Conservation (phyloP, 2,329 filamentous ascomycete genomes). For the Byssothecium circinans region DNA sequence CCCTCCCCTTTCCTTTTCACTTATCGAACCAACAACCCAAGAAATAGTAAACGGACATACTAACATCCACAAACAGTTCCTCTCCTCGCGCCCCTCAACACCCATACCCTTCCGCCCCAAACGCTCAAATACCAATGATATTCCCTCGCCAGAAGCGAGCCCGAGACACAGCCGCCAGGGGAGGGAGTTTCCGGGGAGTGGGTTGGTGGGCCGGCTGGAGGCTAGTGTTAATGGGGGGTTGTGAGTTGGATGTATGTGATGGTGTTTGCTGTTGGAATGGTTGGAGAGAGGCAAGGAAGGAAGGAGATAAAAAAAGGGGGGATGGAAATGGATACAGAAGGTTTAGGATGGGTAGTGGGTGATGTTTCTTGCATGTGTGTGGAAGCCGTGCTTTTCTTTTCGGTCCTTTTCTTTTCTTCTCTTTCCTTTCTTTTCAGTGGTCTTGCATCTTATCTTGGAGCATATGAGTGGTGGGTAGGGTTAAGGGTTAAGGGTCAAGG, state of each 20-base stretch:
- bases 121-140: constrained; percentile 53
- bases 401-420: too few species aligned
- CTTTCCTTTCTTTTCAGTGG: too few species aligned
- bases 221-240: constrained; percentile 28
- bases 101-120: constrained; percentile 65
- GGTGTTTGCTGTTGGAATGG: too few species aligned
- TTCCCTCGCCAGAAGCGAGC: constrained; percentile 33
- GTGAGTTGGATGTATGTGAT: not conserved
- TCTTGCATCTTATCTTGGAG: too few species aligned
- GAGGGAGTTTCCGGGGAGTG: constrained; percentile 13
- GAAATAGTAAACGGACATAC: not conserved
- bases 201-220: constrained; percentile 32
- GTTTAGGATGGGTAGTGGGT: too few species aligned
- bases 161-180: constrained; percentile 20
- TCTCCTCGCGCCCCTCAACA: constrained; percentile 69
- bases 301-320: too few species aligned
- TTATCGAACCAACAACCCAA: not conserved
- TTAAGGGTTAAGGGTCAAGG: too few species aligned
- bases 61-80: constrained; percentile 58
- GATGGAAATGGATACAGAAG: too few species aligned
- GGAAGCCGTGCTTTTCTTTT: too few species aligned
- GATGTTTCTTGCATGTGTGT: too few species aligned
- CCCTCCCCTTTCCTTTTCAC: not conserved
- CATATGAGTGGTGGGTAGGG: too few species aligned
- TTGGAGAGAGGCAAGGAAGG: too few species aligned